Percentiles rank a stretch among this genome's conserved stretches.
Evolutionary conservation across 164 flowering plant species (phyloP).

Genomic region (Akebia trifoliata): DNA sequence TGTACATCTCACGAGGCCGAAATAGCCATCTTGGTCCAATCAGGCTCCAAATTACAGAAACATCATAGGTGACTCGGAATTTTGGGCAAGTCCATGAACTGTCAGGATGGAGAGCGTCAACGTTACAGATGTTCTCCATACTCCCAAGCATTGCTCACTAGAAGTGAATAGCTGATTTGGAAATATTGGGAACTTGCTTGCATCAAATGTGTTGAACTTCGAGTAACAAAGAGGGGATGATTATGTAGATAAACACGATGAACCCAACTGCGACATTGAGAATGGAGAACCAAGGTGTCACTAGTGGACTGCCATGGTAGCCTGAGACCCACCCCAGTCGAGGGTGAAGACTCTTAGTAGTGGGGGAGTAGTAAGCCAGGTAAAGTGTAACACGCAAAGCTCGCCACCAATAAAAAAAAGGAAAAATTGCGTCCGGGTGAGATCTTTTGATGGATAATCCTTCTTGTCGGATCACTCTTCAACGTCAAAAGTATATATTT

Average conservation of each 20-base stretch:
- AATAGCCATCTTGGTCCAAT: slow-evolving; percentile 78
- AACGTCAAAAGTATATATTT: slow-evolving; percentile 1
- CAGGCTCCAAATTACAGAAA: slow-evolving; percentile 93
- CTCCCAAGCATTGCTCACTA: slow-evolving; percentile 73
- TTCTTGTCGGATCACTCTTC: slow-evolving; percentile 92
- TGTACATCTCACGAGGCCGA: slow-evolving; percentile 76
- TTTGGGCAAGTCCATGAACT: slow-evolving; percentile 99
- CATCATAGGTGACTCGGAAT: slow-evolving; percentile 82
- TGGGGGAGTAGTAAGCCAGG: slow-evolving; percentile 90
- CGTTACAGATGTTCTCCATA: slow-evolving; percentile 76
- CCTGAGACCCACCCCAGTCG: slow-evolving; percentile 97
- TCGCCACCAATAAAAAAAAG: slow-evolving; percentile 57
- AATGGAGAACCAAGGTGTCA: slow-evolving; percentile 76
- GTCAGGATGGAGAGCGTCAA: slow-evolving; percentile 61
- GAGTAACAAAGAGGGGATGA: slow-evolving; percentile 85
- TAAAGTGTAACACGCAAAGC: slow-evolving; percentile 70
- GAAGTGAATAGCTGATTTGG: slow-evolving; percentile 71
- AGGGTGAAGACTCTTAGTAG: slow-evolving; percentile 77
- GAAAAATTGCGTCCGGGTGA: slow-evolving; percentile 80
- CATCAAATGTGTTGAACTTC: slow-evolving; percentile 81
- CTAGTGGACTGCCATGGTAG: slow-evolving; percentile 93
- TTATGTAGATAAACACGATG: slow-evolving; percentile 82
- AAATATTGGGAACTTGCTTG: slow-evolving; percentile 81
- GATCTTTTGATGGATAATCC: slow-evolving; percentile 48
- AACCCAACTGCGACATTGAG: slow-evolving; percentile 55